These are phyloP conservation scores for Solanum chiquidenum DNA, from an alignment of 257 asterid species.

Conservation along the genomic window DNA sequence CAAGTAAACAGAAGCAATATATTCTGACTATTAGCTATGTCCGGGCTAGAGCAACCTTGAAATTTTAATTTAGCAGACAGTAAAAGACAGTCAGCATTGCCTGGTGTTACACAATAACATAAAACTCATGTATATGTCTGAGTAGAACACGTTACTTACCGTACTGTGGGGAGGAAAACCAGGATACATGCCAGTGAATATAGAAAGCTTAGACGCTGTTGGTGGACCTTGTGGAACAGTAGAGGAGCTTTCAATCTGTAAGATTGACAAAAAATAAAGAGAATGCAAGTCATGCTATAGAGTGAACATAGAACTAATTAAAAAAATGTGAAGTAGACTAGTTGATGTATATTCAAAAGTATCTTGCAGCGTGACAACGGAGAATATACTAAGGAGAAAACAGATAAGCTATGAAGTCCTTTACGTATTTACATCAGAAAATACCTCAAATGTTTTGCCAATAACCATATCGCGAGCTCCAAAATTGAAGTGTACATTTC, in stretches of 20 bases:
- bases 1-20: neutral
- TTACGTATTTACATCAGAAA: neutral
- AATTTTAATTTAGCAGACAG: neutral
- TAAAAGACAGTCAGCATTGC: neutral
- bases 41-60: neutral
- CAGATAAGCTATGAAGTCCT: neutral
- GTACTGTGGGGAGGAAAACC: constrained; percentile 39
- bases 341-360: neutral
- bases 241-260: constrained; percentile 34
- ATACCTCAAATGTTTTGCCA: constrained; percentile 41
- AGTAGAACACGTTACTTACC: constrained; percentile 19
- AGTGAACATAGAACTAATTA: neutral
- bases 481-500: constrained; percentile 19
- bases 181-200: constrained; percentile 37
- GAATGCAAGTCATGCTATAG: neutral
- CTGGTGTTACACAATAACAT: neutral
- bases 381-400: neutral
- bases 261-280: neutral
- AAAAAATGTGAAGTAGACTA: neutral
- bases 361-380: neutral
- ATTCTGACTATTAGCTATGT: neutral
- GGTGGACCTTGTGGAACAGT: constrained; percentile 33
- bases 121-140: neutral
- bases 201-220: constrained; percentile 31
- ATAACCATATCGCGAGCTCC: constrained; percentile 28